phyloP scores from a whole-genome alignment of 176 grass and related monocot genomes.

The Chloris gayana region DNA sequence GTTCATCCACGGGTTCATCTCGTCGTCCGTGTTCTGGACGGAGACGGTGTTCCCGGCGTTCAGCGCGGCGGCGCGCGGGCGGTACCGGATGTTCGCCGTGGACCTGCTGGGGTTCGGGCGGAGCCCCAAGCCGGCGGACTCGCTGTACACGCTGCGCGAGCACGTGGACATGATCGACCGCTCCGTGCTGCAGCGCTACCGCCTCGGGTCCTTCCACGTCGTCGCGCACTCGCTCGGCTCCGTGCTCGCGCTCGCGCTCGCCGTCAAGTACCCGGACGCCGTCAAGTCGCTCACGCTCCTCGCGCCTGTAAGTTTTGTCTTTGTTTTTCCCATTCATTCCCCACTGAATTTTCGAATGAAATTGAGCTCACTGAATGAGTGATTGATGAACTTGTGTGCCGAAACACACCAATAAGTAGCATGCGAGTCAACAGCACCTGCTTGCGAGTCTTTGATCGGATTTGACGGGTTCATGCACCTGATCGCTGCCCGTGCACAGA shows the following conservation, averaged over 20 bases:
- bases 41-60: conserved; percentile 93
- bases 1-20: conserved; percentile 99
- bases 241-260: conserved; percentile 79
- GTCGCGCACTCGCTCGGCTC: conserved; percentile 90
- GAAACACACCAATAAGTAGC: too few species aligned
- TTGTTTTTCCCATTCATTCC: too few species aligned
- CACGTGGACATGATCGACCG: conserved; percentile 94
- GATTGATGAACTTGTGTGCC: too few species aligned
- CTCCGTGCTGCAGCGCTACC: conserved; percentile 72
- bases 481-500: too few species aligned
- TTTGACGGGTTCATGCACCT: too few species aligned
- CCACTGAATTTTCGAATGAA: too few species aligned
- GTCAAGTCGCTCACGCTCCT: conserved; percentile 83
- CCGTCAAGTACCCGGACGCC: conserved; percentile 73
- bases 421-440: too few species aligned
- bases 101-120: conserved; percentile 92
- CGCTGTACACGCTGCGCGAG: conserved; percentile 85
- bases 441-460: too few species aligned
- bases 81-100: conserved; percentile 75
- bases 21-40: conserved; percentile 91
- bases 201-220: conserved; percentile 65
- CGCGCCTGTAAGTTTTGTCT: conserved; percentile 50
- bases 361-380: too few species aligned
- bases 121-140: conserved; percentile 93
- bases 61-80: conserved; percentile 37